Base-by-base conservation (phyloP, 164 flowering plant species). In the Magnolia kwangsiensis region DNA sequence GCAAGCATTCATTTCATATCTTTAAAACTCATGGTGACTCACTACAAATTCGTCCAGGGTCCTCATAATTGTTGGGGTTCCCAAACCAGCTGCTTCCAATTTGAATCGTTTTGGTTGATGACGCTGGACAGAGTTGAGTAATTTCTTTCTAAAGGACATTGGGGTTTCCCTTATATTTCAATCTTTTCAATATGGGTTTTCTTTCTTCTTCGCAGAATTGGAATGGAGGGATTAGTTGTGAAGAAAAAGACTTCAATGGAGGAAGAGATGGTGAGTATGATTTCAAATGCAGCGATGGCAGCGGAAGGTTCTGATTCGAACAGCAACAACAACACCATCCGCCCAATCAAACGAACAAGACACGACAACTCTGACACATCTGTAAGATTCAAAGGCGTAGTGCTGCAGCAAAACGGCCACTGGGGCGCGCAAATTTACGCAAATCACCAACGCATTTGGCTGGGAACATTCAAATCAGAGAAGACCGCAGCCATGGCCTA, bases 371-470 rank as follows among this genome's bases (percentile, higher is more conserved):
- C 16, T 55, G 18, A 55, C 18, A 37, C 83, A 11, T 59, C 85
- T 11, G 51, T 69, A 0, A 84, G 78, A 77, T 88, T 83, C 83
- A 91, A 88, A 82, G 95, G 95, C 8, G 91, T 89, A 14, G 90
- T 91, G 3, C 80, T 81, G 18, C 91, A 87, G 69, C 89, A 75
- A 27, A 88, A 89, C 14, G 90, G 93, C 9, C 85, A 85, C 19
- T 88, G 91, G 93, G 95, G 95, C 3, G 89, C 90, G 4, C 95
- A 89, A 77, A 87, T 89, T 50, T 91, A 91, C 27, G 83, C 89
- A 21, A 85, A 88, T 64, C 90, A 86, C 83, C 82, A 85, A 59
- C 69, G 93, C 5, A 82, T 89, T 23, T 91, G 95, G 95, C 88
- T 91, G 0, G 93, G 92, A 2, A 89, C 95, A 1, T 91, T 88